These are phyloP conservation scores for Seminavis robusta DNA, from an alignment of 108 stramenopile species.

Conservation along the genomic window DNA sequence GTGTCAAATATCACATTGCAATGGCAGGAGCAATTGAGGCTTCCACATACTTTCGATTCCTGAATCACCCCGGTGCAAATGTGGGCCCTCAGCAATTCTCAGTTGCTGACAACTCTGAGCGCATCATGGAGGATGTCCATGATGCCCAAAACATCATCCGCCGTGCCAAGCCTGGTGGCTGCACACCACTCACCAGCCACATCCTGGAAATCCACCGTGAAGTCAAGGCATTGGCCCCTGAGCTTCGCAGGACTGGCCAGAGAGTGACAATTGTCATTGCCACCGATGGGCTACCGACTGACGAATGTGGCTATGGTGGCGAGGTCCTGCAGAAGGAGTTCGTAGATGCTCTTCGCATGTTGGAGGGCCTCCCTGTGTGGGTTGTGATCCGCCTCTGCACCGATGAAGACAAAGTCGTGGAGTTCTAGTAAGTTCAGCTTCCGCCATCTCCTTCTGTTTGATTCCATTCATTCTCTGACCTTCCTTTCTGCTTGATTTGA, in stretches of 20 bases:
- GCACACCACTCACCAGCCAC: conserved; percentile 57
- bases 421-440: too few relatives aligned
- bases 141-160: conserved; percentile 26
- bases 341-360: conserved; percentile 2
- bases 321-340: conserved; percentile 2
- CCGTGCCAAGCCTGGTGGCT: conserved; percentile 41
- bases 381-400: conserved; percentile 49
- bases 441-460: too few relatives aligned
- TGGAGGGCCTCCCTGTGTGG: conserved; percentile 40
- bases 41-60: conserved; percentile 57
- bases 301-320: conserved; percentile 18
- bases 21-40: conserved; percentile 42
- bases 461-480: too few relatives aligned
- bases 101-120: conserved; percentile 31
- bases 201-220: conserved; percentile 39
- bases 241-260: conserved; percentile 29
- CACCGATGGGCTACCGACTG: conserved; percentile 46
- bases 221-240: conserved; percentile 26
- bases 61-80: conserved; percentile 48
- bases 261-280: conserved; percentile 31
- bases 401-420: conserved; percentile 24
- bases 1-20: conserved; percentile 51
- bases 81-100: conserved; percentile 56
- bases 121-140: conserved; percentile 25
- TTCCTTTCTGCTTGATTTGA: too few relatives aligned